A percentile compares a stretch with the other conserved stretches of the same genome.
Conservation (phyloP, 2,329 filamentous ascomycete genomes). For the Diaporthe aspalathi region DNA sequence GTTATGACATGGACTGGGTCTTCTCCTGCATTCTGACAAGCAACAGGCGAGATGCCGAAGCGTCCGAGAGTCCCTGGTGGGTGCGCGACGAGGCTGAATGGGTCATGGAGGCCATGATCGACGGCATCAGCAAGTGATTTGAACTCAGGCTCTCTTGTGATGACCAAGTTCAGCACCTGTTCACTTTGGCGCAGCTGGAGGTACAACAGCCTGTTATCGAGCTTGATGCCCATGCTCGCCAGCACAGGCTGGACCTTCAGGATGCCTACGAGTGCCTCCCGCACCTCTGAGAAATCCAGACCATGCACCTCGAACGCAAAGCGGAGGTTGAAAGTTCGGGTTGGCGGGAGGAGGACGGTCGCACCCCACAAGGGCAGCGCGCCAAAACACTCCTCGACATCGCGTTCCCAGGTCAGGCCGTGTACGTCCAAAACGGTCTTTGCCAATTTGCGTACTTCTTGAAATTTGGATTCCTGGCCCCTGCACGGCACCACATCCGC, state of each 20-base stretch:
- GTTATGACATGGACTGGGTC: neutral
- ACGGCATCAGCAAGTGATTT: neutral
- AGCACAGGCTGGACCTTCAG: neutral
- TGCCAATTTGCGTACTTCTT: neutral
- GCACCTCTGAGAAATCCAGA: neutral
- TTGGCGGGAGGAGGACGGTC: neutral
- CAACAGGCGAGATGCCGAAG: neutral
- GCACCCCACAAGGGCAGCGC: neutral
- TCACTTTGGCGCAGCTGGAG: neutral
- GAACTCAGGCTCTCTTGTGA: neutral
- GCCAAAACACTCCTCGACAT: slow-evolving; percentile 1
- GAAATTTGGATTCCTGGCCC: neutral
- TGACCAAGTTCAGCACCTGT: neutral
- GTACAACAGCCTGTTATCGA: neutral
- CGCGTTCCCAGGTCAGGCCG: neutral
- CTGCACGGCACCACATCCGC: neutral
- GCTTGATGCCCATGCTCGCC: neutral
- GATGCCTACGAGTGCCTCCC: neutral
- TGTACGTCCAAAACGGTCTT: neutral
- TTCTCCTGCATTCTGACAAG: neutral
- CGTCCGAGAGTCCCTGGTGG: neutral
- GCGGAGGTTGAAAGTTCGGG: slow-evolving; percentile 6
- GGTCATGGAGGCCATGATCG: neutral
- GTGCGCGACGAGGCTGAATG: neutral
- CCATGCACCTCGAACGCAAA: slow-evolving; percentile 4